Evolutionary conservation across 179 eudicot genomes (phyloP).

Genomic region (Heliamphora pulchella): DNA sequence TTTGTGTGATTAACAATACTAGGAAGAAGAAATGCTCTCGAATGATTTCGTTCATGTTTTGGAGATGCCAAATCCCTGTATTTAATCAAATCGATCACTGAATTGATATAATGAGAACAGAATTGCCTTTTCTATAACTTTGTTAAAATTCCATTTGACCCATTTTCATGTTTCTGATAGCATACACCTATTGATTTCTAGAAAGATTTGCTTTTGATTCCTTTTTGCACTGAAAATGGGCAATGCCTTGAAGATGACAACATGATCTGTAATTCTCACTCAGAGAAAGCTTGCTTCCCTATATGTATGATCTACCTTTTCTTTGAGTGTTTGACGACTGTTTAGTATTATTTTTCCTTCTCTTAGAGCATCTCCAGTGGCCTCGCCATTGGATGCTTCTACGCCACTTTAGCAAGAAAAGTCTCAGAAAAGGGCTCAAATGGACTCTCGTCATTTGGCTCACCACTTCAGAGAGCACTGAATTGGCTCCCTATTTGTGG

Average conservation of each 20-base stretch:
- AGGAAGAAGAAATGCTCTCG: conserved; percentile 11
- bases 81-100: neutral
- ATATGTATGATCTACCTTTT: too few relatives aligned
- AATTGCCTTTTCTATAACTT: neutral
- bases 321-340: too few relatives aligned
- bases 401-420: too few relatives aligned
- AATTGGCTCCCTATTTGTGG: too few relatives aligned
- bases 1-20: neutral
- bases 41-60: neutral
- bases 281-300: neutral
- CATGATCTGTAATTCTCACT: neutral
- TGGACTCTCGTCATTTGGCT: too few relatives aligned
- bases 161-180: neutral
- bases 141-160: too few relatives aligned
- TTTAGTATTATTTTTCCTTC: too few relatives aligned
- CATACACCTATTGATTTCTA: neutral
- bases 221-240: neutral
- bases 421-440: too few relatives aligned
- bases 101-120: neutral
- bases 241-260: neutral
- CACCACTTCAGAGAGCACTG: too few relatives aligned
- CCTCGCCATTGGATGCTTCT: too few relatives aligned
- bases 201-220: neutral
- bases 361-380: too few relatives aligned
- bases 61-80: conserved; percentile 3